A percentile compares a stretch with the other conserved stretches of the same genome.
Conservation (phyloP, 192 early-diverging fungal genomes). For the Rhizophagus clarus region DNA sequence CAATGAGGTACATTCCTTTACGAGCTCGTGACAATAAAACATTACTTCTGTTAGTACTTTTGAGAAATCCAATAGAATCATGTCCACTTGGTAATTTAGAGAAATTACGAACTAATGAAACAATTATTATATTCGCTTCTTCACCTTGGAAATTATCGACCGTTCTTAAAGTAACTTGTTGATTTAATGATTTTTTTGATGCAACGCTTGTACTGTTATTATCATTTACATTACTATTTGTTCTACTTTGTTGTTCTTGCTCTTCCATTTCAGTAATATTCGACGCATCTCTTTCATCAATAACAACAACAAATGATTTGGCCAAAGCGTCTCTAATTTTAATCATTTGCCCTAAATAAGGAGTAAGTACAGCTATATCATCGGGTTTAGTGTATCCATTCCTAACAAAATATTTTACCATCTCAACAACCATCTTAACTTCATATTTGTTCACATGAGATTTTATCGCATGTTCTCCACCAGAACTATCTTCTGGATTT, state of each 20-base stretch:
- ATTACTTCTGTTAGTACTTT: conserved; percentile 56
- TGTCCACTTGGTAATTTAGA: conserved; percentile 16
- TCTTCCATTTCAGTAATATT: conserved; percentile 32
- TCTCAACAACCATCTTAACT: conserved; percentile 49
- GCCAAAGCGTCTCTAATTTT: conserved; percentile 43
- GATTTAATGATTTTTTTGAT: not conserved
- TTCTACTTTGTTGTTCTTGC: too few species aligned
- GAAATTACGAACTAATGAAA: conserved; percentile 43
- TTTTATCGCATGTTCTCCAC: conserved; percentile 40
- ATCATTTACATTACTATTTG: too few species aligned
- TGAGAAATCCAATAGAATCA: conserved; percentile 55
- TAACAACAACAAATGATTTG: conserved; percentile 34
- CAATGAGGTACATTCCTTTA: conserved; percentile 63
- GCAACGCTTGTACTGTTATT: conserved; percentile 4
- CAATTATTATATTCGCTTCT: conserved; percentile 46
- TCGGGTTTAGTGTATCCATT: conserved; percentile 51
- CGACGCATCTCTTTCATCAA: conserved; percentile 44
- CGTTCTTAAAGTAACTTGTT: conserved; percentile 40
- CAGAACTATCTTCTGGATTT: conserved; percentile 42
- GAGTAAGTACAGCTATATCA: conserved; percentile 58
- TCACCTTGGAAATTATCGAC: conserved; percentile 54
- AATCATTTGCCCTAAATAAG: conserved; percentile 56
- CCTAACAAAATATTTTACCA: conserved; percentile 50
- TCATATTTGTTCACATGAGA: conserved; percentile 54
- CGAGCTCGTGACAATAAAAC: conserved; percentile 59